Conservation (phyloP, 2,329 filamentous ascomycete species). For the Cercospora citrullina region DNA sequence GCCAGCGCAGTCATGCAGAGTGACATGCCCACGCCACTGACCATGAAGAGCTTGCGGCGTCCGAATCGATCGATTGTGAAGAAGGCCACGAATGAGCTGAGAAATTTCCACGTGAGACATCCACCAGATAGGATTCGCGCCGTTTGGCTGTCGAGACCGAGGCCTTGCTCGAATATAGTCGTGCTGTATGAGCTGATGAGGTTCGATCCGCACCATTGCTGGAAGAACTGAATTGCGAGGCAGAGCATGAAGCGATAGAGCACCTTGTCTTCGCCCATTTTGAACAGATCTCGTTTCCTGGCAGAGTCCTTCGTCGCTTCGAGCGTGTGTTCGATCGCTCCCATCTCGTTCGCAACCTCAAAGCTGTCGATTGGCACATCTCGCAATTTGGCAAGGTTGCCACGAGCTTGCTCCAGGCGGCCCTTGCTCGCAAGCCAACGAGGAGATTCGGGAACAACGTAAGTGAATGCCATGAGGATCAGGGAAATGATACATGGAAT, state of each 20-base stretch:
- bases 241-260: slow-evolving; percentile 54
- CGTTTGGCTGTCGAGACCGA: slow-evolving; percentile 42
- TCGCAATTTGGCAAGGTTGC: slow-evolving; percentile 44
- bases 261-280: slow-evolving; percentile 53
- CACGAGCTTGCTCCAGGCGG: slow-evolving; percentile 28
- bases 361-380: slow-evolving; percentile 43
- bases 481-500: slow-evolving; percentile 51
- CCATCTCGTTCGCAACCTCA: slow-evolving; percentile 47
- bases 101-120: slow-evolving; percentile 57
- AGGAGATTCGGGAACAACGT: slow-evolving; percentile 44
- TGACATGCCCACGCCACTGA: slow-evolving; percentile 55
- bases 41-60: slow-evolving; percentile 53
- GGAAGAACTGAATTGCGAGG: slow-evolving; percentile 53
- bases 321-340: slow-evolving; percentile 52
- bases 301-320: slow-evolving; percentile 43
- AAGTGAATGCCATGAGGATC: slow-evolving; percentile 34
- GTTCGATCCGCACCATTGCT: slow-evolving; percentile 53
- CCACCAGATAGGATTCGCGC: slow-evolving; percentile 50
- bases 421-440: slow-evolving; percentile 42
- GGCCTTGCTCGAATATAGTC: slow-evolving; percentile 36
- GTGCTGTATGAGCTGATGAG: slow-evolving; percentile 36
- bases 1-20: slow-evolving; percentile 57
- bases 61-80: slow-evolving; percentile 55
- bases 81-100: slow-evolving; percentile 54
- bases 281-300: slow-evolving; percentile 49